Percentiles rank a stretch among this genome's conserved stretches.
Evolutionary conservation across 768 basidiomycete genomes (phyloP).

Genomic region (Lentinula guzmanii): DNA sequence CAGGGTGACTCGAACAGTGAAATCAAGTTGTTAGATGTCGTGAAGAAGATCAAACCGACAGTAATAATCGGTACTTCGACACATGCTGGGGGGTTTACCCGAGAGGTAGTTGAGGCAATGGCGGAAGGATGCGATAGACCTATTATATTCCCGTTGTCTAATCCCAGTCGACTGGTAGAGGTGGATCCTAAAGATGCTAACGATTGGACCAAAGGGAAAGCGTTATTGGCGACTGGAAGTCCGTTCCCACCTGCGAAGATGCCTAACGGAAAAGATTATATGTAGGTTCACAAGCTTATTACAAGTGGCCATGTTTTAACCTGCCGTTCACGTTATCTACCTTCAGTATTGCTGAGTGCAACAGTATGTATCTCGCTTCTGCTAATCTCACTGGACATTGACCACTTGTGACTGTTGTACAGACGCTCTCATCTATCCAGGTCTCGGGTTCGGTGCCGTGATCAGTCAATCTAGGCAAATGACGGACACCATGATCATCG

Average conservation of each 20-base stretch:
- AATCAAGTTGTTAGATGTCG: conserved; percentile 58
- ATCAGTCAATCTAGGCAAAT: conserved; percentile 56
- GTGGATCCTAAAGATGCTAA: conserved; percentile 65
- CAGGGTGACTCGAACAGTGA: conserved; percentile 32
- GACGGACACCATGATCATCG: conserved; percentile 86
- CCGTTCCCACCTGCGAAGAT: conserved; percentile 74
- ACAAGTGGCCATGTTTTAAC: background rate
- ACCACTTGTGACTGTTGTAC: background rate
- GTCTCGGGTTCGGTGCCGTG: conserved; percentile 78
- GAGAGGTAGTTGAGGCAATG: conserved; percentile 68
- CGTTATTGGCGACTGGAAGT: conserved; percentile 78
- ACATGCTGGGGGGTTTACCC: conserved; percentile 67
- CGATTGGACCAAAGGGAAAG: conserved; percentile 76
- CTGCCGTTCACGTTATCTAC: background rate
- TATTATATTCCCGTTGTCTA: conserved; percentile 80
- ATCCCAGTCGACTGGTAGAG: conserved; percentile 75
- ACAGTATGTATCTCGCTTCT: conserved; percentile 33
- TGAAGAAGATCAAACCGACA: conserved; percentile 71
- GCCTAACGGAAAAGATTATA: conserved; percentile 58
- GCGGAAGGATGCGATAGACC: conserved; percentile 62
- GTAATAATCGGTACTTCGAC: conserved; percentile 85
- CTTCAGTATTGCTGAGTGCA: conserved; percentile 67
- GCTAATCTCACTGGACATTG: no score
- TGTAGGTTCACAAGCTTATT: conserved; percentile 35
- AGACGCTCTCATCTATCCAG: conserved; percentile 82